Percentiles rank a stretch among this genome's conserved stretches.
phyloP scores from a whole-genome alignment of 2,329 filamentous ascomycete genomes.

The Verticillium klebahnii region DNA sequence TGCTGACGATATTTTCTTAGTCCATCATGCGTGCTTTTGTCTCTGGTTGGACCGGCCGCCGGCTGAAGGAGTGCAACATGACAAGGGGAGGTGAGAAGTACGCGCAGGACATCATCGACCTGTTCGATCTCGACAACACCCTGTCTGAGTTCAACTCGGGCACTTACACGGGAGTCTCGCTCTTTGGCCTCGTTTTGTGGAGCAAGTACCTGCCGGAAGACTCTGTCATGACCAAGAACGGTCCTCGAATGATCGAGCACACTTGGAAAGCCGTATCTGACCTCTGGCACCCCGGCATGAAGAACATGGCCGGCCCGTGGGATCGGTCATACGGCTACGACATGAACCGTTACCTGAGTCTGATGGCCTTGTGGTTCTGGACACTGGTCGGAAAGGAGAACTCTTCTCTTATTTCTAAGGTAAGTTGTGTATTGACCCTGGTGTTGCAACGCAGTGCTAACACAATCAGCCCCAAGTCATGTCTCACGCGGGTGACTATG shows the following conservation, averaged over 20 bases:
- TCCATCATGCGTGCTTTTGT: slow-evolving; percentile 60
- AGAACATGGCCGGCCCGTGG: slow-evolving; percentile 61
- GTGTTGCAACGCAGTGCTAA: slow-evolving; percentile 2
- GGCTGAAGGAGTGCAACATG: slow-evolving; percentile 52
- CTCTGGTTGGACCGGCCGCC: slow-evolving; percentile 53
- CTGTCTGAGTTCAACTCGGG: slow-evolving; percentile 60
- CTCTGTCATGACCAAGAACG: slow-evolving; percentile 49
- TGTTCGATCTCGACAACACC: slow-evolving; percentile 51
- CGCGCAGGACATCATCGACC: slow-evolving; percentile 48
- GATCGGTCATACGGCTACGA: slow-evolving; percentile 60
- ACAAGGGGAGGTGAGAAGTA: slow-evolving; percentile 51
- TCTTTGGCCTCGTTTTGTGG: slow-evolving; percentile 55
- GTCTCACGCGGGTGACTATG: slow-evolving; percentile 55
- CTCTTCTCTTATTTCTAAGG: slow-evolving; percentile 27
- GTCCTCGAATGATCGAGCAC: slow-evolving; percentile 42
- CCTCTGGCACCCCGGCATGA: slow-evolving; percentile 54
- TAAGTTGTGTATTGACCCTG: slow-evolving; percentile 9
- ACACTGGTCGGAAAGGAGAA: slow-evolving; percentile 45
- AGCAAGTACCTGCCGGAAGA: slow-evolving; percentile 51
- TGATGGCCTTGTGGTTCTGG: slow-evolving; percentile 57
- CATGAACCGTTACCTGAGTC: slow-evolving; percentile 56
- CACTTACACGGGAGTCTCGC: slow-evolving; percentile 58
- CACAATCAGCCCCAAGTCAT: slow-evolving; percentile 40
- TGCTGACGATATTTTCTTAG: not conserved
- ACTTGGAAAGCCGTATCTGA: slow-evolving; percentile 47